phyloP scores from a whole-genome alignment of 352 stramenopile genomes.

The Phytophthora tentaculata region DNA sequence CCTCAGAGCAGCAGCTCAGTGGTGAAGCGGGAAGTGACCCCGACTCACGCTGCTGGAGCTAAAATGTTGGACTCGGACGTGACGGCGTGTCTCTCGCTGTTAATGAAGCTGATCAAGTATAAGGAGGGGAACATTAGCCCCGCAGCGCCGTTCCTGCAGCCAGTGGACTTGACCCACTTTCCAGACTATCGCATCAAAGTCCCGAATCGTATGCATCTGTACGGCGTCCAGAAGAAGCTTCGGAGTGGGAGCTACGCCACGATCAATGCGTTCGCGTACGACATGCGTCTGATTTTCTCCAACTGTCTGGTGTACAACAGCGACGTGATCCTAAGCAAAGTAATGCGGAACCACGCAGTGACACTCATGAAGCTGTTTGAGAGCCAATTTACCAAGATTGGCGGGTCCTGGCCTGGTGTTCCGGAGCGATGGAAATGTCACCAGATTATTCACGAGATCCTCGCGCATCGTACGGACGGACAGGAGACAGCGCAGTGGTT shows the following conservation, averaged over 20 bases:
- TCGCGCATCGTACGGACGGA: conserved; percentile 73
- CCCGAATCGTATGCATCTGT: conserved; percentile 84
- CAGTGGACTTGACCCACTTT: conserved; percentile 83
- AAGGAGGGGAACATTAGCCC: conserved; percentile 78
- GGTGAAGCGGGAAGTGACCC: conserved; percentile 31
- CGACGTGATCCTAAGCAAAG: conserved; percentile 81
- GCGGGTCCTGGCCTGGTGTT: conserved; percentile 69
- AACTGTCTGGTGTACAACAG: conserved; percentile 91
- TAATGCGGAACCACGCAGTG: conserved; percentile 85
- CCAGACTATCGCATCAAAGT: conserved; percentile 89
- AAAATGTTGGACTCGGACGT: conserved; percentile 71
- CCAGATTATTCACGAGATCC: conserved; percentile 80
- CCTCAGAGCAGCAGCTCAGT: conserved; percentile 28
- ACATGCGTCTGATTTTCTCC: conserved; percentile 87
- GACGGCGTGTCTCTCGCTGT: conserved; percentile 57
- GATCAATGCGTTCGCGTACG: conserved; percentile 71
- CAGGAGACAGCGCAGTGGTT: conserved; percentile 89
- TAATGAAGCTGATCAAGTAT: conserved; percentile 90
- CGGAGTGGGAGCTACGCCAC: conserved; percentile 71
- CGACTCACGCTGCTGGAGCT: conserved; percentile 6
- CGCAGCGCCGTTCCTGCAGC: conserved; percentile 80
- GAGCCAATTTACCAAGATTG: conserved; percentile 71
- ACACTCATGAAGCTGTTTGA: conserved; percentile 89
- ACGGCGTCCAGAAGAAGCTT: conserved; percentile 87
- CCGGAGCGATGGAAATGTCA: conserved; percentile 86